Evolutionary conservation across 73 alveolate species (phyloP).

Genomic region (Paramecium primaurelia): DNA sequence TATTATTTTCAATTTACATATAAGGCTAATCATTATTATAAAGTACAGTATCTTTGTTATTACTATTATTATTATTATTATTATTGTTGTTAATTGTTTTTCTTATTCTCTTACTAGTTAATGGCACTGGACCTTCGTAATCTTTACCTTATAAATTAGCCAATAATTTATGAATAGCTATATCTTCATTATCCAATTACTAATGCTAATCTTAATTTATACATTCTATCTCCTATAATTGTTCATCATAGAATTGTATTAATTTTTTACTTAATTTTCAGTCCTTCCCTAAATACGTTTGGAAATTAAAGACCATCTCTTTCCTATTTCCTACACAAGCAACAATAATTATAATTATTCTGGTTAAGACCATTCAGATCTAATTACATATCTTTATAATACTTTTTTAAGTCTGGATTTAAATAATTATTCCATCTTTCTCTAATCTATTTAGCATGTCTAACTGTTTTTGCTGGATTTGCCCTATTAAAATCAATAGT

Average conservation of each 20-base stretch:
- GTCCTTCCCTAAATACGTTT: slow-evolving; percentile 18
- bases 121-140: neutral
- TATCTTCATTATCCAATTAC: slow-evolving; percentile 37
- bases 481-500: slow-evolving; percentile 39
- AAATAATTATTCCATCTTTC: slow-evolving; percentile 47
- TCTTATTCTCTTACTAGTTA: neutral
- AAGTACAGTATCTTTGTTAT: neutral
- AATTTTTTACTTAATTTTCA: slow-evolving; percentile 27
- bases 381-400: neutral
- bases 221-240: slow-evolving; percentile 33
- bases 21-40: neutral
- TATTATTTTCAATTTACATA: neutral
- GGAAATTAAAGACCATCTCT: slow-evolving; percentile 41
- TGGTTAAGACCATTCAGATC: slow-evolving; percentile 27
- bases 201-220: neutral
- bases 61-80: neutral
- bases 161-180: slow-evolving; percentile 19
- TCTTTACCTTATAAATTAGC: slow-evolving; percentile 31
- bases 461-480: slow-evolving; percentile 9
- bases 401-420: slow-evolving; percentile 46
- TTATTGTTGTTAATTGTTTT: neutral
- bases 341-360: slow-evolving; percentile 12
- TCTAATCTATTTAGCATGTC: slow-evolving; percentile 45
- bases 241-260: slow-evolving; percentile 46
- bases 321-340: slow-evolving; percentile 13